Percentiles rank a stretch among this genome's conserved stretches.
phyloP scores from a whole-genome alignment of 257 asterid genomes.

The Cinchona pubescens region DNA sequence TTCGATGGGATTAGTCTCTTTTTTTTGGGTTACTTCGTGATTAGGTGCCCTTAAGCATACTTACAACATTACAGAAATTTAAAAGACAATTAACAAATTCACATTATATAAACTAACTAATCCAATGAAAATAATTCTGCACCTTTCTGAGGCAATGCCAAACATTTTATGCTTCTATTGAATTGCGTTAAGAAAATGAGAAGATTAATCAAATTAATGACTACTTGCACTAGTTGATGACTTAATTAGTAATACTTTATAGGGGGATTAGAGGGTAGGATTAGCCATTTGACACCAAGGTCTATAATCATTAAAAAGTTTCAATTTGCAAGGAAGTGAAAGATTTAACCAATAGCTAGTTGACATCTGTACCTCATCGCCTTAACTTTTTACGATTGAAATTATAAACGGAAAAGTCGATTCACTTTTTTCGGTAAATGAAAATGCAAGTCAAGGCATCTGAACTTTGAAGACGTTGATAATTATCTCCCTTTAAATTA shows the following conservation, averaged over 20 bases:
- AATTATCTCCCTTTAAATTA: neutral
- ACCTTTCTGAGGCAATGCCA: neutral
- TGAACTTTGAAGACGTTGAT: neutral
- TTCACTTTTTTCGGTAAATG: neutral
- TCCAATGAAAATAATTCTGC: neutral
- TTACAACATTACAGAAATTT: neutral
- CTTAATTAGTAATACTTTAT: neutral
- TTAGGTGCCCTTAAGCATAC: slow-evolving; percentile 4
- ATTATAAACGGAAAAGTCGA: neutral
- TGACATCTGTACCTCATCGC: neutral
- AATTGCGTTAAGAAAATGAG: neutral
- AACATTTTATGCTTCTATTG: neutral
- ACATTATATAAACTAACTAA: neutral
- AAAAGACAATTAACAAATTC: neutral
- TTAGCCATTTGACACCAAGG: slow-evolving; percentile 7
- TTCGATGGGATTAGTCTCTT: too few relatives aligned
- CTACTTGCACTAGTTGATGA: slow-evolving; percentile 13
- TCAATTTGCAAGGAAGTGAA: slow-evolving; percentile 16
- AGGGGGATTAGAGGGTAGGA: neutral
- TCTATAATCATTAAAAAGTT: slow-evolving; percentile 3
- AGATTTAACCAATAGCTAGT: neutral
- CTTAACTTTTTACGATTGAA: neutral
- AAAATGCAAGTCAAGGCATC: neutral
- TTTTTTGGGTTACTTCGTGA: slow-evolving; percentile 3
- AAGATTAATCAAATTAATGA: neutral